Percentiles rank a stretch among this genome's conserved stretches.
These are phyloP conservation scores for Jatropha multifida DNA, from an alignment of 441 rosid species.

Conservation along the genomic window DNA sequence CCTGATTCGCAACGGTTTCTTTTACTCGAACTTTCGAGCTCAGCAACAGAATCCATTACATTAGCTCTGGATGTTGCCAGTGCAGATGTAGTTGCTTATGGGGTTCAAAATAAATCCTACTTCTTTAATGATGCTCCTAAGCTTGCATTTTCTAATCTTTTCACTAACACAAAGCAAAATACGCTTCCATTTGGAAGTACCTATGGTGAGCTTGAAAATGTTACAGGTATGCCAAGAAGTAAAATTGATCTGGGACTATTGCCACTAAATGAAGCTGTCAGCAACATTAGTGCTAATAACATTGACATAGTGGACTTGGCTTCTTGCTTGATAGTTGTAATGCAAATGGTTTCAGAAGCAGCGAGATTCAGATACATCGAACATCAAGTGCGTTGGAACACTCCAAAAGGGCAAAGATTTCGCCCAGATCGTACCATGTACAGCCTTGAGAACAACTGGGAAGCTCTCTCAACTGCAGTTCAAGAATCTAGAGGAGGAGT, in stretches of 20 bases:
- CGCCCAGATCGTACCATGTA: not conserved
- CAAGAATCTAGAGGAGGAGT: not conserved
- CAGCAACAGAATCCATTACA: not conserved
- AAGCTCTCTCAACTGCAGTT: not conserved
- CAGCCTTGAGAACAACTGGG: slow-evolving; percentile 8
- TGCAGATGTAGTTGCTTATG: not conserved
- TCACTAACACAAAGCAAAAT: too few relatives aligned
- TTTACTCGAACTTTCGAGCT: not conserved
- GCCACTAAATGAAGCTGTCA: not conserved
- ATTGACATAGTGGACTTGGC: not conserved
- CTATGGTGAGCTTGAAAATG: too few relatives aligned
- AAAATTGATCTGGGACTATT: not conserved
- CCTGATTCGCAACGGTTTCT: not conserved
- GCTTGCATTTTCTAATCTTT: too few relatives aligned
- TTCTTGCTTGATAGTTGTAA: not conserved
- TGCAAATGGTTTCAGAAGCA: not conserved
- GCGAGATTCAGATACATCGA: not conserved
- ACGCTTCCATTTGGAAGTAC: too few relatives aligned
- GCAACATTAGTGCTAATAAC: not conserved
- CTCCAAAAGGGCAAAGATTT: not conserved
- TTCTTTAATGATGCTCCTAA: not conserved
- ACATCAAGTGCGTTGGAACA: not conserved
- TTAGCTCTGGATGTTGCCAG: not conserved
- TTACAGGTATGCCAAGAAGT: too few relatives aligned
- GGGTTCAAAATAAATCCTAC: not conserved